These are phyloP conservation scores for Gastrolobium villosum DNA, from an alignment of 306 rosid species.

Conservation along the genomic window DNA sequence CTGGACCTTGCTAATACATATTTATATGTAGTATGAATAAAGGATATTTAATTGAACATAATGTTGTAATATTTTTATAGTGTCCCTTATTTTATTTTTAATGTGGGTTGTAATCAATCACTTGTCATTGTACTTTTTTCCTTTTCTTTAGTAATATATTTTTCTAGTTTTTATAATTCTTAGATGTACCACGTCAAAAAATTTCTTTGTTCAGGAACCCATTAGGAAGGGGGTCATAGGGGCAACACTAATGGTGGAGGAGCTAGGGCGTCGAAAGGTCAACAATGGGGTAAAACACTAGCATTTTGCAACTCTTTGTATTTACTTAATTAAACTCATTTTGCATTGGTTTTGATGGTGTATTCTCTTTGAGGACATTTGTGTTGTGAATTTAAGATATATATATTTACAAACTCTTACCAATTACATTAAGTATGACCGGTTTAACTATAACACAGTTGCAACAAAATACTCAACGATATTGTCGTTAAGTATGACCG, in stretches of 20 bases:
- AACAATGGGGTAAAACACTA: constrained; percentile 64
- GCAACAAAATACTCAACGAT: too few species aligned
- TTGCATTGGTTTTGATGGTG: constrained; percentile 15
- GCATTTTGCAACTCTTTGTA: background rate
- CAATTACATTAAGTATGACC: too few species aligned
- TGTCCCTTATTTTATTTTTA: background rate
- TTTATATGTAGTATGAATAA: background rate
- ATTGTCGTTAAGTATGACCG: too few species aligned
- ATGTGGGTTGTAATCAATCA: background rate
- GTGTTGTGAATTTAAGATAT: background rate
- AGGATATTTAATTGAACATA: background rate
- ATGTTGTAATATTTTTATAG: background rate
- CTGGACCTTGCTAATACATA: background rate
- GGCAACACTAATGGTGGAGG: constrained; percentile 88
- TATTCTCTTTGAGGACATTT: background rate
- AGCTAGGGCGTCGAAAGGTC: constrained; percentile 73
- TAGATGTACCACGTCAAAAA: background rate
- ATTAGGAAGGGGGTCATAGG: constrained; percentile 88
- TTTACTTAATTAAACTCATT: constrained; percentile 29
- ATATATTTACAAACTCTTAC: too few species aligned
- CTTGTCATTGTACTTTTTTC: background rate
- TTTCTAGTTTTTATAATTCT: background rate
- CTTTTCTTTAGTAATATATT: background rate
- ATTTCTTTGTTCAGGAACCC: constrained; percentile 68
- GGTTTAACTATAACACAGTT: too few species aligned